phyloP scores from a whole-genome alignment of 2,329 filamentous ascomycete species.

The Hypoxylon sp. region DNA sequence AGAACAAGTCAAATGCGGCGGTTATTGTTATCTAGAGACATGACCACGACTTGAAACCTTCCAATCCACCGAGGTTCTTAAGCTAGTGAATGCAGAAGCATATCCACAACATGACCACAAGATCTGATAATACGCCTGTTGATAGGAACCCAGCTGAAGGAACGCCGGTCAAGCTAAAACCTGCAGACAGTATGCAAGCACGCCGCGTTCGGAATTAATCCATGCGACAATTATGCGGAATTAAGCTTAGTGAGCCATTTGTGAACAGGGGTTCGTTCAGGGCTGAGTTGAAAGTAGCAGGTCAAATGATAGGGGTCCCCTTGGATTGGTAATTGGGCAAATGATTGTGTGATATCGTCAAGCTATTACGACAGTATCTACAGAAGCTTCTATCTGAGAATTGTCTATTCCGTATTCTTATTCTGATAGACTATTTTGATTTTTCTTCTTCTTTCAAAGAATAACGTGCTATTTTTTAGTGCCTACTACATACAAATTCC shows the following conservation, averaged over 20 bases:
- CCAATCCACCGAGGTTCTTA: too few relatives aligned
- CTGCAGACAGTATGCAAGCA: not conserved
- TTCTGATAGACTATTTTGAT: not conserved
- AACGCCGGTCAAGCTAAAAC: not conserved
- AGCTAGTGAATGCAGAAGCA: too few relatives aligned
- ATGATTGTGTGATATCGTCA: conserved; percentile 2
- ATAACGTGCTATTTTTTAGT: not conserved
- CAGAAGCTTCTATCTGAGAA: not conserved
- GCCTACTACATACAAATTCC: not conserved
- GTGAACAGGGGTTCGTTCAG: not conserved
- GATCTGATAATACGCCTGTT: not conserved
- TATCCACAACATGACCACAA: too few relatives aligned
- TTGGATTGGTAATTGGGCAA: not conserved
- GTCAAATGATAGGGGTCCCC: not conserved
- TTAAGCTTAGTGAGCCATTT: not conserved
- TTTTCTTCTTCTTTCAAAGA: not conserved
- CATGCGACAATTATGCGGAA: not conserved
- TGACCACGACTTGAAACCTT: too few relatives aligned
- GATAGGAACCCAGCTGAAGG: not conserved
- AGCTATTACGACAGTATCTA: not conserved
- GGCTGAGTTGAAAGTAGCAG: conserved; percentile 3
- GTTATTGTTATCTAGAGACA: too few relatives aligned
- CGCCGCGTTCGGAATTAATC: not conserved
- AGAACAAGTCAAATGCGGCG: too few relatives aligned
- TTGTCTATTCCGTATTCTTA: not conserved